These are phyloP conservation scores for Pichia heedii DNA, from an alignment of 805 yeast genomes.

Conservation along the genomic window DNA sequence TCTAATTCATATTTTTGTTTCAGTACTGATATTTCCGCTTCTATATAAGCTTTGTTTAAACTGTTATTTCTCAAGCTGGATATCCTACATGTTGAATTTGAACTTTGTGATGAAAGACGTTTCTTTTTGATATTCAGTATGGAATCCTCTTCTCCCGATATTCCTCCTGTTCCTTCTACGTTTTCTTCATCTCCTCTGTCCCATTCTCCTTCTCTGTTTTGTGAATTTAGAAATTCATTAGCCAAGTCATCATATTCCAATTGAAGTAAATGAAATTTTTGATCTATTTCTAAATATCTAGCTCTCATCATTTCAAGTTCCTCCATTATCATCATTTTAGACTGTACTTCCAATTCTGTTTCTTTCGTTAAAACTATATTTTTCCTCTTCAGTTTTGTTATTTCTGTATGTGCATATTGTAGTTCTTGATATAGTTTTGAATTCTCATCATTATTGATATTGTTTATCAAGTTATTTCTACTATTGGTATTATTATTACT, in stretches of 20 bases:
- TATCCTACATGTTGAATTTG: slow-evolving; percentile 7
- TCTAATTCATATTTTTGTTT: slow-evolving; percentile 33
- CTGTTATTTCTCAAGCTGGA: slow-evolving; percentile 20
- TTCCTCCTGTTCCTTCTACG: not conserved
- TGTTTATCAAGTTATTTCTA: not conserved
- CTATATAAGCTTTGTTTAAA: slow-evolving; percentile 17
- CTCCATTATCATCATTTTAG: slow-evolving; percentile 43
- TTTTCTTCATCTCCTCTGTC: slow-evolving; percentile 6
- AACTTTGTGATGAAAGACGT: not conserved
- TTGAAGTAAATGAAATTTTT: slow-evolving; percentile 21
- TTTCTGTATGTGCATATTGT: slow-evolving; percentile 13
- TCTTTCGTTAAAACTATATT: slow-evolving; percentile 37
- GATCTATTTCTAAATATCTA: slow-evolving; percentile 24
- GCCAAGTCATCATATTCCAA: slow-evolving; percentile 22
- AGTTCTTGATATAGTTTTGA: slow-evolving; percentile 8
- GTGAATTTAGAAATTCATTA: slow-evolving; percentile 14
- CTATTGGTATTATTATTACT: slow-evolving; percentile 9
- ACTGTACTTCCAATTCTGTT: slow-evolving; percentile 43
- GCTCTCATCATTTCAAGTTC: slow-evolving; percentile 42
- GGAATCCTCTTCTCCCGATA: not conserved
- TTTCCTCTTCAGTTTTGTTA: slow-evolving; percentile 20
- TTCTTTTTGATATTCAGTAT: slow-evolving; percentile 4
- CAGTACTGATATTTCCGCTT: slow-evolving; percentile 18
- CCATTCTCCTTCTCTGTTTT: slow-evolving; percentile 2
- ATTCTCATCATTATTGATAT: slow-evolving; percentile 4